Evolutionary conservation across 2,329 filamentous ascomycete species (phyloP).

Genomic region (Xylaria sp.): DNA sequence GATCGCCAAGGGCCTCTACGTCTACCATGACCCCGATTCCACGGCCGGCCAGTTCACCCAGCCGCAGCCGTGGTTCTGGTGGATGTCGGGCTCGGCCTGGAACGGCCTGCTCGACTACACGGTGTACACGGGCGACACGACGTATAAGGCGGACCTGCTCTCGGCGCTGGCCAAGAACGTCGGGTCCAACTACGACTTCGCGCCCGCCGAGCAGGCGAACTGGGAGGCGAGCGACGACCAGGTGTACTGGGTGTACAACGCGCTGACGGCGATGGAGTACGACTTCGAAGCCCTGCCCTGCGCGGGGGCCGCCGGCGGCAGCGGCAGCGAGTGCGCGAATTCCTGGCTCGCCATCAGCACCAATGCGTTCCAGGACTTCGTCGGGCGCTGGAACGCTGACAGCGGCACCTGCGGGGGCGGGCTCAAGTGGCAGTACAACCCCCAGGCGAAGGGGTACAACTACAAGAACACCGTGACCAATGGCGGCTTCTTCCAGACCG

Average conservation of each 20-base stretch:
- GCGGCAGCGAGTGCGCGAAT: constrained; percentile 43
- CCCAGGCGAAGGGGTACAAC: constrained; percentile 59
- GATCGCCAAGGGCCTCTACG: constrained; percentile 36
- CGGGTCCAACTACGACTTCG: constrained; percentile 31
- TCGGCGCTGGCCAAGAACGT: constrained; percentile 28
- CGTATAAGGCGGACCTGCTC: constrained; percentile 29
- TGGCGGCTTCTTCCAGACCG: constrained; percentile 41
- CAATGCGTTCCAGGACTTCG: constrained; percentile 55
- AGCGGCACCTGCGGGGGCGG: constrained; percentile 54
- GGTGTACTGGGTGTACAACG: constrained; percentile 52
- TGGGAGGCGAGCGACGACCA: constrained; percentile 51
- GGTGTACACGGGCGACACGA: constrained; percentile 31
- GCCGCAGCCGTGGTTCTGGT: constrained; percentile 40
- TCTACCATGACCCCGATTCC: constrained; percentile 34
- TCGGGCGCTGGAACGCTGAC: constrained; percentile 56
- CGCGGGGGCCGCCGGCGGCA: constrained; percentile 35
- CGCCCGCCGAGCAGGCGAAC: constrained; percentile 23
- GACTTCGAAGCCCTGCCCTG: constrained; percentile 40
- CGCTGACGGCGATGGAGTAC: constrained; percentile 50
- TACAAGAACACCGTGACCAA: constrained; percentile 53
- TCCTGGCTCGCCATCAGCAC: constrained; percentile 52
- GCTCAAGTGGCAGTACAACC: constrained; percentile 62
- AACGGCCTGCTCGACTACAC: constrained; percentile 34
- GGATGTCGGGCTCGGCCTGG: constrained; percentile 39
- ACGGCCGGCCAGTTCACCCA: constrained; percentile 39